Evolutionary conservation across 2,329 filamentous ascomycete species (phyloP), one percentile per base, ranked within the genome.

Genomic region (Ascomycota sp.): DNA sequence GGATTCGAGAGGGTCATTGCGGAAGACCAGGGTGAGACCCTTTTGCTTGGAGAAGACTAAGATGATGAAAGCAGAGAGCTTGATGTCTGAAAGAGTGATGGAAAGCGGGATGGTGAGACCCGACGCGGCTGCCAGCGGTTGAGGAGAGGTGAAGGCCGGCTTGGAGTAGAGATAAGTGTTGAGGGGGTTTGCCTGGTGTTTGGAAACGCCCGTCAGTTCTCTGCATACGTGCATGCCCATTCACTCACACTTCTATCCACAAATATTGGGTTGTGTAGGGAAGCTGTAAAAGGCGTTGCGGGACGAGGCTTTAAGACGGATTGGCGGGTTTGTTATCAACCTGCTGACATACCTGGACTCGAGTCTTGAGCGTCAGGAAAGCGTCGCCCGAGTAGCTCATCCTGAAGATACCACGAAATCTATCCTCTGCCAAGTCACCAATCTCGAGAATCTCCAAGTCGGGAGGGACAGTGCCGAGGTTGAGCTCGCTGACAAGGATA

Each of bases 341-440:
- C 16, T 21, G 16, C 5, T 21, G 35, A 63, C 70, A 41, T 67
- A 78, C 73, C 64, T 98, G 89, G 41, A 98, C 89, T 57, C 83
- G 72, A 37, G 89, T 98, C 55, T 89, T 89, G 41, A 98, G 65
- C 24, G 89, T 95, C 57, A 98, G 58, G 52, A 84, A 95, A 25
- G 89, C 86, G 58, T 98, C 86, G 43, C 89, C 89, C 2, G 79
- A 73, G 54, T 98, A 98, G 53, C 78, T 86, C 86, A 98, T 95
- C 57, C 95, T 95, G 66, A 98, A 98, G 45, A 98, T 95, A 51
- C 89, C 89, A 38, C 89, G 71, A 55, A 98, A 98, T 35, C 86
- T 68, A 61, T 98, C 89, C 58, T 95, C 89, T 35, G 89, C 89
- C 51, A 98, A 63, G 55, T 98, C 89, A 37, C 89, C 89, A 55